Evolutionary conservation across 495 filamentous ascomycete genomes (phyloP).

Genomic region (Neurospora discreta): DNA sequence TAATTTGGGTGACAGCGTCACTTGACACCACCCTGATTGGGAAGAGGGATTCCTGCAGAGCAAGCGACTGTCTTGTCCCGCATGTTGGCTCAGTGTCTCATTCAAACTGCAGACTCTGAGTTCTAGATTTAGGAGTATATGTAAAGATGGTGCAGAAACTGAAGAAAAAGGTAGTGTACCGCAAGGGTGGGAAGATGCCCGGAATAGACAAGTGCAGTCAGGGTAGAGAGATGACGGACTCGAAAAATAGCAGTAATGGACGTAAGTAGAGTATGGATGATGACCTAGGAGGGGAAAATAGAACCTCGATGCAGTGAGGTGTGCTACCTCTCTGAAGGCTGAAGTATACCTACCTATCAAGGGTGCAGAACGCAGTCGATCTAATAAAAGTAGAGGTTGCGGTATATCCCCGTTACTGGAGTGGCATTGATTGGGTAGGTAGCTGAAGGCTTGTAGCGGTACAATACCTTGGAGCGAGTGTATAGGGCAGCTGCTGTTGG

Average conservation of each 20-base stretch:
- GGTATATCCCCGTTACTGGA: constrained; percentile 1
- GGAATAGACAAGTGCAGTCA: constrained; percentile 1
- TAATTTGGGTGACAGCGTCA: constrained; percentile 11
- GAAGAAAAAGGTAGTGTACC: not conserved
- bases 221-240: constrained; percentile 3
- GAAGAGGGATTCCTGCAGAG: constrained; percentile 11
- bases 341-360: constrained; percentile 9
- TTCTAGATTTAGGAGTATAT: not conserved
- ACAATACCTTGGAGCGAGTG: not conserved
- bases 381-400: constrained; percentile 17
- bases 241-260: constrained; percentile 9
- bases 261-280: constrained; percentile 5
- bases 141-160: not conserved
- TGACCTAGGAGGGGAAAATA: constrained; percentile 14
- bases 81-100: constrained; percentile 1
- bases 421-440: constrained; percentile 5
- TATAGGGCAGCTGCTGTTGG: not conserved
- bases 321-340: not conserved
- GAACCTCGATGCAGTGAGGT: constrained; percentile 5
- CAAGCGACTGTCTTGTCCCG: constrained; percentile 3
- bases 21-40: constrained; percentile 12
- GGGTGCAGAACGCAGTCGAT: constrained; percentile 9
- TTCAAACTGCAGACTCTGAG: not conserved
- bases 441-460: not conserved
- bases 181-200: not conserved